Evolutionary conservation across 2,329 filamentous ascomycete species (phyloP).

Genomic region (Pseudogymnoascus sp.): DNA sequence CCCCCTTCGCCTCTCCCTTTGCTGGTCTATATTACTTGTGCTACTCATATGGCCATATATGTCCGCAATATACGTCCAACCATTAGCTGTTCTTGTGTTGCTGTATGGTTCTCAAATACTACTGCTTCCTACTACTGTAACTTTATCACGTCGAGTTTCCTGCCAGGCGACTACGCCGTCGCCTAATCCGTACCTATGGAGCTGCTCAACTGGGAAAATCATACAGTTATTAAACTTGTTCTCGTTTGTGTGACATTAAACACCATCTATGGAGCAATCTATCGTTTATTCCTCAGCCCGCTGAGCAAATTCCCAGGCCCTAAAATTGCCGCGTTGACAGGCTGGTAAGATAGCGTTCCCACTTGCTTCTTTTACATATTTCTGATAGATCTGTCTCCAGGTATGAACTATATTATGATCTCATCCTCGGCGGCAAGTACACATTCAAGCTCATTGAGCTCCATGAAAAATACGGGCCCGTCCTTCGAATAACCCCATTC

Average conservation of each 20-base stretch:
- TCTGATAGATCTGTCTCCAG: not conserved
- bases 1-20: not conserved
- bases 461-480: slow-evolving; percentile 36
- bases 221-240: not conserved
- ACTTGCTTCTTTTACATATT: not conserved
- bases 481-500: slow-evolving; percentile 31
- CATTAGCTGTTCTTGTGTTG: not conserved
- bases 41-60: not conserved
- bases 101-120: not conserved
- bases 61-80: not conserved
- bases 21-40: not conserved
- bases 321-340: slow-evolving; percentile 20
- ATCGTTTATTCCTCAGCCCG: slow-evolving; percentile 23
- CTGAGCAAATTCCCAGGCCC: slow-evolving; percentile 23
- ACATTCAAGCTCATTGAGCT: slow-evolving; percentile 36
- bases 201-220: not conserved
- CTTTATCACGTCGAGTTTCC: not conserved
- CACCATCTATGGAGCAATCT: not conserved
- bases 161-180: not conserved
- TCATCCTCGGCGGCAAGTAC: slow-evolving; percentile 36
- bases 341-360: slow-evolving; percentile 12
- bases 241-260: not conserved
- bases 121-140: not conserved
- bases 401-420: slow-evolving; percentile 34
- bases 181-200: not conserved